These are phyloP conservation scores for Tylopilus sp. DNA, from an alignment of 1,284 basidiomycete genomes.

Conservation along the genomic window DNA sequence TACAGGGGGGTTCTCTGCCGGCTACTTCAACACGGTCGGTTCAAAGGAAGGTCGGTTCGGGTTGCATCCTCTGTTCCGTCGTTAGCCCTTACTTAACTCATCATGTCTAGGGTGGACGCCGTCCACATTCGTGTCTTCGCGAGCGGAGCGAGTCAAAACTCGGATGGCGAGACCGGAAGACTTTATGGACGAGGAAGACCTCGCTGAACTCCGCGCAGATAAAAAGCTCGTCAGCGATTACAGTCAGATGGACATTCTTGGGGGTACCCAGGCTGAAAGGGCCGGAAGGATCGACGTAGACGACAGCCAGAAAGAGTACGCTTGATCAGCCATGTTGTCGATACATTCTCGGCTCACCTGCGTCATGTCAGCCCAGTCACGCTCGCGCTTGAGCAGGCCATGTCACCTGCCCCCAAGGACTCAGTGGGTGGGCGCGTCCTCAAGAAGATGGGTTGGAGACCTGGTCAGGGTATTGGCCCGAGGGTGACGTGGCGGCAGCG, in stretches of 20 bases:
- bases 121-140: constrained; percentile 84
- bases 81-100: not conserved
- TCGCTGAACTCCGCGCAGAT: constrained; percentile 75
- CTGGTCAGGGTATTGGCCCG: constrained; percentile 91
- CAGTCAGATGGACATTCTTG: constrained; percentile 67
- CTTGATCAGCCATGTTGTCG: constrained; percentile 10
- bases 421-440: constrained; percentile 80
- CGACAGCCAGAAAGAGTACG: constrained; percentile 58
- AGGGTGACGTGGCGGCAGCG: constrained; percentile 79
- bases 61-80: not conserved
- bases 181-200: constrained; percentile 99
- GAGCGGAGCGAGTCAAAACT: constrained; percentile 66
- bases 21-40: constrained; percentile 95
- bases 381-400: constrained; percentile 53
- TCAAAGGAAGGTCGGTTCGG: constrained; percentile 79
- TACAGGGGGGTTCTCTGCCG: constrained; percentile 96
- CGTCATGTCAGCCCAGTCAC: constrained; percentile 52
- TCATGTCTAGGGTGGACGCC: constrained; percentile 82
- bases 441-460: constrained; percentile 93
- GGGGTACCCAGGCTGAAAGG: constrained; percentile 52
- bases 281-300: constrained; percentile 32
- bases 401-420: constrained; percentile 62
- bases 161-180: constrained; percentile 72
- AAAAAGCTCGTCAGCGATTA: constrained; percentile 73
- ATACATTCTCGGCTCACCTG: not conserved